phyloP scores from a whole-genome alignment of 371 early-diverging fungal species.

The Chytridium lagenaria region DNA sequence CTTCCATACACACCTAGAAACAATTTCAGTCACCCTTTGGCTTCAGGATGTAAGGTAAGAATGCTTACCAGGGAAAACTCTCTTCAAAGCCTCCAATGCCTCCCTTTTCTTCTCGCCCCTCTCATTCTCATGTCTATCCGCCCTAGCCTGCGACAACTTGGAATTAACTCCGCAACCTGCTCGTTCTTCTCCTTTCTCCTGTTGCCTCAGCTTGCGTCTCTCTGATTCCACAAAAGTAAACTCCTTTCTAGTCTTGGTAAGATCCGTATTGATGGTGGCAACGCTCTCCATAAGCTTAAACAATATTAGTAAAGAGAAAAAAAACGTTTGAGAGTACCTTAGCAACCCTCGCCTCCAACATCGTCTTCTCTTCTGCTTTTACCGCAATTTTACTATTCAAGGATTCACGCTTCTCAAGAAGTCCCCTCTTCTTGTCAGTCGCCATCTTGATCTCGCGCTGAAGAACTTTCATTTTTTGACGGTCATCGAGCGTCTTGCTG shows the following conservation, averaged over 20 bases:
- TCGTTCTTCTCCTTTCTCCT: conserved; percentile 82
- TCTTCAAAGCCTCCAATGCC: conserved; percentile 79
- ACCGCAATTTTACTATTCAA: conserved; percentile 53
- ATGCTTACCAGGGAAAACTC: conserved; percentile 67
- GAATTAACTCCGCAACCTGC: conserved; percentile 75
- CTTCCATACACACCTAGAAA: conserved; percentile 86
- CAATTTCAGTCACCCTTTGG: not conserved
- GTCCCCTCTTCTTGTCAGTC: conserved; percentile 64
- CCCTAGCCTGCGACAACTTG: conserved; percentile 79
- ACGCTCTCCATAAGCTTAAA: conserved; percentile 28
- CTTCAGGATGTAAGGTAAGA: not conserved
- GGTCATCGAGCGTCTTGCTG: conserved; percentile 66
- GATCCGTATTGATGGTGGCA: conserved; percentile 21
- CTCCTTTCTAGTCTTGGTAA: conserved; percentile 45
- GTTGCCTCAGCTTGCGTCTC: conserved; percentile 50
- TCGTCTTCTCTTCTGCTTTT: conserved; percentile 59
- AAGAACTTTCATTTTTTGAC: conserved; percentile 70
- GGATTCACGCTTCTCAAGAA: conserved; percentile 63
- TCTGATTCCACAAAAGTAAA: conserved; percentile 54
- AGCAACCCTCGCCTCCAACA: conserved; percentile 30
- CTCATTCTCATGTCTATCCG: conserved; percentile 82
- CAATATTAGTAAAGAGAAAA: not conserved
- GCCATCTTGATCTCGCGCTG: conserved; percentile 71
- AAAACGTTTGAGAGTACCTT: conserved; percentile 26
- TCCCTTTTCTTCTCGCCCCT: conserved; percentile 77